Percentiles rank a stretch among this genome's conserved stretches.
Conservation (phyloP, 768 basidiomycete species). For the Paxillus ammoniavirescens region DNA sequence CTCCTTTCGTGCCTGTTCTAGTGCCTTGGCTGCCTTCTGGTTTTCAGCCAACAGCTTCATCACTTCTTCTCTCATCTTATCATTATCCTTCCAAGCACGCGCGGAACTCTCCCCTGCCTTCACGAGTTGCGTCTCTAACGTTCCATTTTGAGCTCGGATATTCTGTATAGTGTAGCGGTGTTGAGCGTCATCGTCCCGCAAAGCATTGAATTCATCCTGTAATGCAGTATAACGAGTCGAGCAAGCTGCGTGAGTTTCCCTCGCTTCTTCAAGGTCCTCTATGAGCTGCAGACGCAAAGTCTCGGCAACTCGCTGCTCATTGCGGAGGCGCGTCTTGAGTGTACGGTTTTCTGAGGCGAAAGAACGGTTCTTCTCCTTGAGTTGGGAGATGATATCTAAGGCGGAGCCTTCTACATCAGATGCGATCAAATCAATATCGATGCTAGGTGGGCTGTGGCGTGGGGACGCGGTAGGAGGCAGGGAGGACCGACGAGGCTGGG, state of each 20-base stretch:
- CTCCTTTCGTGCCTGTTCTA: constrained; percentile 17
- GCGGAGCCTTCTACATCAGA: neutral
- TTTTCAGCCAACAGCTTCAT: constrained; percentile 22
- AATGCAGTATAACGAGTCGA: constrained; percentile 6
- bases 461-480: neutral
- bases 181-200: constrained; percentile 5
- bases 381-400: neutral
- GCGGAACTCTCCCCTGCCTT: constrained; percentile 6
- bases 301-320: neutral
- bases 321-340: neutral
- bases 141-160: constrained; percentile 15
- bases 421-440: neutral
- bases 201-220: constrained; percentile 10
- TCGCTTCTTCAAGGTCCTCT: constrained; percentile 13
- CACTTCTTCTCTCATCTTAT: constrained; percentile 17
- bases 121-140: constrained; percentile 9
- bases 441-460: neutral
- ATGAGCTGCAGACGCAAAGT: constrained; percentile 5
- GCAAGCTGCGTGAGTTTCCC: constrained; percentile 14
- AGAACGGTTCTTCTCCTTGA: constrained; percentile 4
- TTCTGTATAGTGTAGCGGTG: constrained; percentile 10
- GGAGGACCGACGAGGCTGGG: neutral
- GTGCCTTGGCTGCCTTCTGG: constrained; percentile 15
- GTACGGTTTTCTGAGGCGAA: neutral
- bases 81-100: constrained; percentile 11